Base-by-base conservation (phyloP, 1,284 basidiomycete species). In the Hypsizygus ulmarius region DNA sequence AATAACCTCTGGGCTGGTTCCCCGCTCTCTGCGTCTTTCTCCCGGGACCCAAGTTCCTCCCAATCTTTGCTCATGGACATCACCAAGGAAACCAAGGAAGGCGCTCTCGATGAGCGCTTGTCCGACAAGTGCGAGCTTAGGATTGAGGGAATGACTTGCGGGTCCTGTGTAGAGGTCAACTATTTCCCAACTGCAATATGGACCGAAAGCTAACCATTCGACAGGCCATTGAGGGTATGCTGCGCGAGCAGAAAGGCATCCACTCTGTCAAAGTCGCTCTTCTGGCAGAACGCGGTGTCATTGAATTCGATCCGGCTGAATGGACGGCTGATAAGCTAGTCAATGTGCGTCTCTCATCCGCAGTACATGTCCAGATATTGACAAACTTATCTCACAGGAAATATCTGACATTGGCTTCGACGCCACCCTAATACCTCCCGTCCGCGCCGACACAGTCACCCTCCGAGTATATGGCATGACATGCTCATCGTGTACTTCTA, bases 401-500 rank as follows among this genome's bases (percentile, higher is more conserved):
- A 92, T 96, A 54, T 87, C 85, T 12, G 93, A 96, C 68, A 88
- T 94, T 43, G 93, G 93, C 11, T 97, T 97, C 62, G 93, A 94
- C 65, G 91, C 93, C 0, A 79, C 84, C 0, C 70, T 82, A 49
- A 82, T 93, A 40, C 82, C 84, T 0, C 73, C 79, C 3, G 64
- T 75, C 34, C 76, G 79, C 19, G 72, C 79, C 7, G 87, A 93
- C 58, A 74, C 73, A 1, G 75, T 91, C 41, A 83, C 79, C 8
- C 76, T 97, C 21, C 82, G 82, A 27, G 79, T 97, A 59, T 95
- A 87, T 62, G 94, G 93, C 58, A 95, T 97, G 92, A 93, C 89
- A 16, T 94, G 88, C 60, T 83, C 86, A 5, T 79, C 90, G 1
- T 95, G 93, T 62, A 88, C 86, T 1, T 80, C 81, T 12, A 82